Evolutionary conservation across 495 filamentous ascomycete genomes (phyloP).

Genomic region (Tuber umbilicatum): DNA sequence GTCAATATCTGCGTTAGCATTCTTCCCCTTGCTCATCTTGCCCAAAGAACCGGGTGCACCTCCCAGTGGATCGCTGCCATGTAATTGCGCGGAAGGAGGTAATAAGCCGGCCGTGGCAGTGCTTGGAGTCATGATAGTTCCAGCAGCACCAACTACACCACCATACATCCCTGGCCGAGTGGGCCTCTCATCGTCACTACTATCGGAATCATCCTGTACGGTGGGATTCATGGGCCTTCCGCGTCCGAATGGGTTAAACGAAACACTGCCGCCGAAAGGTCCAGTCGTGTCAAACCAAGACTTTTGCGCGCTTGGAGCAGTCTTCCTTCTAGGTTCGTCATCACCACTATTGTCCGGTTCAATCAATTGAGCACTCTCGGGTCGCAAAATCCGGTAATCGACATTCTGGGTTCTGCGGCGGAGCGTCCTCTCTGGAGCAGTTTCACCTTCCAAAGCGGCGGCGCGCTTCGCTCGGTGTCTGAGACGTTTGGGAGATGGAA

Average conservation of each 20-base stretch:
- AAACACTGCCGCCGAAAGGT: conserved; percentile 80
- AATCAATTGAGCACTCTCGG: conserved; percentile 59
- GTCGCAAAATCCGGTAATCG: conserved; percentile 69
- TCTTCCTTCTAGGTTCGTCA: conserved; percentile 56
- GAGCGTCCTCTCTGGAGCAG: conserved; percentile 46
- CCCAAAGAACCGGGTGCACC: conserved; percentile 77
- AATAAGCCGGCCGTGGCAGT: conserved; percentile 56
- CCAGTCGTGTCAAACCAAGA: conserved; percentile 78
- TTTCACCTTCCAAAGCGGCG: conserved; percentile 50
- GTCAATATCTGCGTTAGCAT: conserved; percentile 80
- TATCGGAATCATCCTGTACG: conserved; percentile 83
- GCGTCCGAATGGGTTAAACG: conserved; percentile 64
- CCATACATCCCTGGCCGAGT: conserved; percentile 48
- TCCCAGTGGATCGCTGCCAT: conserved; percentile 59
- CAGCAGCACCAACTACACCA: conserved; percentile 56
- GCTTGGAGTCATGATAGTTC: conserved; percentile 74
- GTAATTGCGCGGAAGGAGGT: conserved; percentile 53
- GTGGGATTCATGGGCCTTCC: conserved; percentile 62
- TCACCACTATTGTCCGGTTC: conserved; percentile 58
- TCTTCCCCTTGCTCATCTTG: conserved; percentile 62
- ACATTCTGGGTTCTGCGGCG: conserved; percentile 53
- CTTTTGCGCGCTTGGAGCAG: conserved; percentile 54
- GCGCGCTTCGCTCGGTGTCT: conserved; percentile 49
- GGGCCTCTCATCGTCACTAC: conserved; percentile 83
- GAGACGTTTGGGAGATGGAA: conserved; percentile 51